A percentile compares a stretch with the other conserved stretches of the same genome.
Evolutionary conservation across 306 rosid species (phyloP).

Genomic region (Rosa chinensis): DNA sequence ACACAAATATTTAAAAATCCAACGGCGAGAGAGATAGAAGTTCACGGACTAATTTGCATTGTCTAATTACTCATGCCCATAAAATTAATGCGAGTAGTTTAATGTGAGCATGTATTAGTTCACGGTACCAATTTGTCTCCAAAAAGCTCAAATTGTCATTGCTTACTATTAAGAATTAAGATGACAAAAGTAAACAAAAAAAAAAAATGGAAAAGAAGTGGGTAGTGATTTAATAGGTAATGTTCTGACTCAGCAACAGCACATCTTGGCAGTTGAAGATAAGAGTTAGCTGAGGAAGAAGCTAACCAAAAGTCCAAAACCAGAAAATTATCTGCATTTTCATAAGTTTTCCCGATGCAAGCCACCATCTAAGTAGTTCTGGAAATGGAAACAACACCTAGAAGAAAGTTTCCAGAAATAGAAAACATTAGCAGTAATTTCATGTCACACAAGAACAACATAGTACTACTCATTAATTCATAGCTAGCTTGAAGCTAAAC

Average conservation of each 20-base stretch:
- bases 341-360: neutral
- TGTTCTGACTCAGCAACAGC: conserved; percentile 18
- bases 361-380: neutral
- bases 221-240: neutral
- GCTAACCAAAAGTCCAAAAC: neutral
- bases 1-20: neutral
- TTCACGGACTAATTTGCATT: neutral
- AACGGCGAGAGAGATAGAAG: too few relatives aligned
- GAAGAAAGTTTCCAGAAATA: neutral
- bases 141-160: neutral
- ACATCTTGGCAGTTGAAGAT: conserved; percentile 13
- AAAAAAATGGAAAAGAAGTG: neutral
- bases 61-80: neutral
- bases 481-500: neutral
- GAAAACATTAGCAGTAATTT: conserved; percentile 11
- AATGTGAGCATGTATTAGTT: neutral
- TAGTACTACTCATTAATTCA: neutral
- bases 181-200: too few relatives aligned
- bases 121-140: neutral
- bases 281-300: neutral
- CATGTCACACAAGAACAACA: conserved; percentile 37
- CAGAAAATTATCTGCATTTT: neutral
- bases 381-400: neutral
- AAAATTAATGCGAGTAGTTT: neutral
- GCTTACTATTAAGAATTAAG: too few relatives aligned